Evolutionary conservation across 805 yeast genomes (phyloP).

Genomic region (Aciculoconidium aculeatum): DNA sequence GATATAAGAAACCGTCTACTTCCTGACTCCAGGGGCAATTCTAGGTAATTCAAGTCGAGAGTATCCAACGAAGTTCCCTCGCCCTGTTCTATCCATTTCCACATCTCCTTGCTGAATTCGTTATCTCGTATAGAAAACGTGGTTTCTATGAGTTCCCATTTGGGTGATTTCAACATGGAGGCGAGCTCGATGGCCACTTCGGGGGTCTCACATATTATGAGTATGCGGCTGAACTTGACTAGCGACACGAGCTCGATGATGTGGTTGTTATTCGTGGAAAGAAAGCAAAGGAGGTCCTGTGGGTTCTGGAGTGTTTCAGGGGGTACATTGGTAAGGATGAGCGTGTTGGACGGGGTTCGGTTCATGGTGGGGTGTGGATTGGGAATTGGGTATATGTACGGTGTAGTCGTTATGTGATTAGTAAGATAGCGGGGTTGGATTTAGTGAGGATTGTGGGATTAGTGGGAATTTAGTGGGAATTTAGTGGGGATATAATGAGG

Average conservation of each 20-base stretch:
- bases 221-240: slow-evolving; percentile 27
- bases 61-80: not conserved
- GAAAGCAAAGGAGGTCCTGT: slow-evolving; percentile 16
- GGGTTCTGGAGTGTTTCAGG: slow-evolving; percentile 22
- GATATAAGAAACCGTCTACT: slow-evolving; percentile 36
- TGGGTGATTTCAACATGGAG: slow-evolving; percentile 11
- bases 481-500: too few species aligned
- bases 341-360: slow-evolving; percentile 22
- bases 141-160: too few species aligned
- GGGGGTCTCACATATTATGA: slow-evolving; percentile 26
- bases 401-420: too few species aligned
- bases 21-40: slow-evolving; percentile 35
- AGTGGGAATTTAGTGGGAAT: too few species aligned
- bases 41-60: slow-evolving; percentile 24
- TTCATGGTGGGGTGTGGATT: not conserved
- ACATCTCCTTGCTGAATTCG: slow-evolving; percentile 10
- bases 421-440: too few species aligned
- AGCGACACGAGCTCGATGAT: slow-evolving; percentile 30
- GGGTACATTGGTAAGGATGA: slow-evolving; percentile 27
- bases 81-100: slow-evolving; percentile 2
- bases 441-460: too few species aligned
- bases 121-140: slow-evolving; percentile 34
- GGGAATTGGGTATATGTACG: too few species aligned
- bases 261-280: slow-evolving; percentile 17
- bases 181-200: slow-evolving; percentile 15